Evolutionary conservation across 305 asterid species (phyloP).

Genomic region (Fraxinus floribunda): DNA sequence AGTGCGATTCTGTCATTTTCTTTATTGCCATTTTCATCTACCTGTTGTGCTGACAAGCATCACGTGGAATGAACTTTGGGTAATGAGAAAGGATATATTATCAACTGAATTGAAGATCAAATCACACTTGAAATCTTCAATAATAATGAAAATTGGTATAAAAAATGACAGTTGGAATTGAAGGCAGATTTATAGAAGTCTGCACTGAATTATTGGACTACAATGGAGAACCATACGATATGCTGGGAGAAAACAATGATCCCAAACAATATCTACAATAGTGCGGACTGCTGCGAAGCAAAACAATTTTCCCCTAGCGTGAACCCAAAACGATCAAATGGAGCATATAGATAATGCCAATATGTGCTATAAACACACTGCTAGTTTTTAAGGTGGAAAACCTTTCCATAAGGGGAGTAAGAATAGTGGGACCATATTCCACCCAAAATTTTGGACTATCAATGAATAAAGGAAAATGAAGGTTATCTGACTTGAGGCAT

Average conservation of each 20-base stretch:
- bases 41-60: not conserved
- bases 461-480: not conserved
- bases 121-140: not conserved
- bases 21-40: not conserved
- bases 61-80: not conserved
- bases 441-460: not conserved
- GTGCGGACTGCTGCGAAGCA: not conserved
- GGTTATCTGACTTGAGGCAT: not conserved
- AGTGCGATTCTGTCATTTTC: not conserved
- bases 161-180: not conserved
- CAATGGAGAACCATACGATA: not conserved
- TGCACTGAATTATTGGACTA: not conserved
- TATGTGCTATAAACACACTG: not conserved
- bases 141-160: not conserved
- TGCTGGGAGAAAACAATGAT: not conserved
- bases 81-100: not conserved
- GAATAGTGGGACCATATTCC: not conserved
- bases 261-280: not conserved
- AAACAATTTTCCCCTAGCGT: not conserved
- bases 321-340: not conserved
- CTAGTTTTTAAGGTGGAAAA: not conserved
- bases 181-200: not conserved
- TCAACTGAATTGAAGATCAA: not conserved
- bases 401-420: not conserved
- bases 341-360: not conserved